phyloP scores from a whole-genome alignment of 306 rosid genomes.

The Gastrolobium bilobum region DNA sequence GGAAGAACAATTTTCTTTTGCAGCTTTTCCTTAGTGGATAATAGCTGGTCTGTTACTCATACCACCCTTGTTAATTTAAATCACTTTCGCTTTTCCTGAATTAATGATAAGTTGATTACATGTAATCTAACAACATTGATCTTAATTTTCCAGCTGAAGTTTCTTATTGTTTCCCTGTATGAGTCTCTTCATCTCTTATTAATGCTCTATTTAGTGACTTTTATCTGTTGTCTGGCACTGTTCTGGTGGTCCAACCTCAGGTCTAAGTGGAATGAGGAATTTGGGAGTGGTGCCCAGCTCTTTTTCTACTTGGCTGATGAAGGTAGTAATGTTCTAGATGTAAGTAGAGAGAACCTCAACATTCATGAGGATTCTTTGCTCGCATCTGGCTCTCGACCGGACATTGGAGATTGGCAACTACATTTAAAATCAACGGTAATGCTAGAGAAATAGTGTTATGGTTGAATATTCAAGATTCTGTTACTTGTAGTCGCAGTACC shows the following conservation, averaged over 20 bases:
- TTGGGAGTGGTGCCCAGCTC: slow-evolving; percentile 66
- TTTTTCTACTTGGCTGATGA: slow-evolving; percentile 98
- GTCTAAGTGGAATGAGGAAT: slow-evolving; percentile 62
- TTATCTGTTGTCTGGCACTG: slow-evolving; percentile 22
- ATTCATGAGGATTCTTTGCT: slow-evolving; percentile 66
- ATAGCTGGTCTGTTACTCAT: slow-evolving; percentile 2
- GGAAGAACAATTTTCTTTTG: slow-evolving; percentile 20
- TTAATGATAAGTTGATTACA: background rate
- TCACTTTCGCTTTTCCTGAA: slow-evolving; percentile 2
- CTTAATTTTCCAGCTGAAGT: background rate
- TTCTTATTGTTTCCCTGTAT: slow-evolving; percentile 18
- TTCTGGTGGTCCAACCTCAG: slow-evolving; percentile 62
- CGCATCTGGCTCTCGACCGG: slow-evolving; percentile 80
- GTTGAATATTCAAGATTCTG: slow-evolving; percentile 35
- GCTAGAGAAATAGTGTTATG: slow-evolving; percentile 30
- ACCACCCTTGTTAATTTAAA: background rate
- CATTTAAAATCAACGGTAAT: slow-evolving; percentile 91
- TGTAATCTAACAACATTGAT: background rate
- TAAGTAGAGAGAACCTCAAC: slow-evolving; percentile 63
- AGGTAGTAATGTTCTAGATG: slow-evolving; percentile 68
- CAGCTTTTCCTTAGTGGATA: slow-evolving; percentile 29
- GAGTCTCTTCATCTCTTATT: slow-evolving; percentile 20
- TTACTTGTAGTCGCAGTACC: slow-evolving; percentile 22
- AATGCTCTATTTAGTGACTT: slow-evolving; percentile 7
- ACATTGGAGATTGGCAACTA: slow-evolving; percentile 93